These are phyloP conservation scores for Zychaea mexicana DNA, from an alignment of 371 early-diverging fungal species.

Conservation along the genomic window DNA sequence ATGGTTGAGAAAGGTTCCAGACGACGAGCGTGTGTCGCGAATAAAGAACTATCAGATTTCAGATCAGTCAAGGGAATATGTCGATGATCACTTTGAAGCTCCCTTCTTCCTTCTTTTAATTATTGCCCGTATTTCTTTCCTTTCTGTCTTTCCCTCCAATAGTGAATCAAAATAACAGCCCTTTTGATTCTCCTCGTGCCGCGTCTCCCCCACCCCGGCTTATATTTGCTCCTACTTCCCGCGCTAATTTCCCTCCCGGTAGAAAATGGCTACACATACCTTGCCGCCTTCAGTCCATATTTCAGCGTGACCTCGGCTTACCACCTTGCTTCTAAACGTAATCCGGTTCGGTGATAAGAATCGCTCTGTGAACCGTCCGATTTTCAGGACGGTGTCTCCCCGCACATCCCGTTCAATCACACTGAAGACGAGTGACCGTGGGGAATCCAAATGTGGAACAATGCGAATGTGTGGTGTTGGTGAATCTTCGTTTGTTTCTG, in stretches of 20 bases:
- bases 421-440: slow-evolving; percentile 75
- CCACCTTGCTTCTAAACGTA: slow-evolving; percentile 82
- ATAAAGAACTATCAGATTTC: slow-evolving; percentile 65
- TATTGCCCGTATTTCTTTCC: too few species aligned
- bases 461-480: slow-evolving; percentile 64
- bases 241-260: background rate
- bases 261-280: slow-evolving; percentile 15
- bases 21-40: slow-evolving; percentile 82
- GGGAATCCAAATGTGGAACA: slow-evolving; percentile 73
- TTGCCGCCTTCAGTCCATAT: slow-evolving; percentile 63
- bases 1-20: slow-evolving; percentile 90
- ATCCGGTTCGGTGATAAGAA: slow-evolving; percentile 46
- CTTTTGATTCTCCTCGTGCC: background rate
- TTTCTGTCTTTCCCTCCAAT: background rate
- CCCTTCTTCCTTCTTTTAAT: background rate
- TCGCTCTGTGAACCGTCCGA: slow-evolving; percentile 75
- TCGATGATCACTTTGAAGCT: too few species aligned
- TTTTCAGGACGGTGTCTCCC: slow-evolving; percentile 65
- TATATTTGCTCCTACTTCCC: background rate
- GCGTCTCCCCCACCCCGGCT: background rate
- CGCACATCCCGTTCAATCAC: slow-evolving; percentile 77
- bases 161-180: too few species aligned
- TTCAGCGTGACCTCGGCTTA: slow-evolving; percentile 82
- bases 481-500: background rate
- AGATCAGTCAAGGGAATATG: background rate